Percentiles rank a stretch among this genome's conserved stretches.
Conservation (phyloP, 306 rosid genomes). For the Morella rubra region DNA sequence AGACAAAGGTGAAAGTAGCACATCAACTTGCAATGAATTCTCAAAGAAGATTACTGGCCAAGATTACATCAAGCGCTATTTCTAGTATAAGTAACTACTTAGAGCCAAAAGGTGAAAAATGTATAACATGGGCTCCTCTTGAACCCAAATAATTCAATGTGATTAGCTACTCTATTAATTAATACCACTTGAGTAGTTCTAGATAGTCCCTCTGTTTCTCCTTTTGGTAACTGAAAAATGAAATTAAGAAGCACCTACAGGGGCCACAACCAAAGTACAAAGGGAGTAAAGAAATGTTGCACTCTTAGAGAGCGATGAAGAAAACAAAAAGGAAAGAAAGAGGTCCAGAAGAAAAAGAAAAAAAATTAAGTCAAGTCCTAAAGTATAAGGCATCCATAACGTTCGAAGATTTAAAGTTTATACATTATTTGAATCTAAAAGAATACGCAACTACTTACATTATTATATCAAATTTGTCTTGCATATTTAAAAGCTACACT, state of each 20-base stretch:
- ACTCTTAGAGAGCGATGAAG: background rate
- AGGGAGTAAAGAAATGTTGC: background rate
- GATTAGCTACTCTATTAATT: background rate
- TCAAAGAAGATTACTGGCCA: background rate
- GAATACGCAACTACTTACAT: too few relatives aligned
- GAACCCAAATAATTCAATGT: background rate
- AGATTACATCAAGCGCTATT: background rate
- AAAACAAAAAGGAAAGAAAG: background rate
- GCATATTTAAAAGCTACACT: too few relatives aligned
- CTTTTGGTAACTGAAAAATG: background rate
- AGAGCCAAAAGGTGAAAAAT: background rate
- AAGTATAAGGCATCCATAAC: background rate
- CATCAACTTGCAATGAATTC: background rate
- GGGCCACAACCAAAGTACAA: background rate
- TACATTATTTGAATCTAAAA: too few relatives aligned
- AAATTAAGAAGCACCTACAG: background rate
- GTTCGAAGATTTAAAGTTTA: too few relatives aligned
- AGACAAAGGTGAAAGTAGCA: background rate
- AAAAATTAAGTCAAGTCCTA: background rate
- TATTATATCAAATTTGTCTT: too few relatives aligned
- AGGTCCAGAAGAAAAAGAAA: background rate
- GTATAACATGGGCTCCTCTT: background rate
- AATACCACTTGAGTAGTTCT: background rate
- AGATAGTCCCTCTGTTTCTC: background rate
- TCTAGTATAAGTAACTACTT: background rate